phyloP scores from a whole-genome alignment of 2,329 filamentous ascomycete species.

The Sporothrix brunneoviolacea region DNA sequence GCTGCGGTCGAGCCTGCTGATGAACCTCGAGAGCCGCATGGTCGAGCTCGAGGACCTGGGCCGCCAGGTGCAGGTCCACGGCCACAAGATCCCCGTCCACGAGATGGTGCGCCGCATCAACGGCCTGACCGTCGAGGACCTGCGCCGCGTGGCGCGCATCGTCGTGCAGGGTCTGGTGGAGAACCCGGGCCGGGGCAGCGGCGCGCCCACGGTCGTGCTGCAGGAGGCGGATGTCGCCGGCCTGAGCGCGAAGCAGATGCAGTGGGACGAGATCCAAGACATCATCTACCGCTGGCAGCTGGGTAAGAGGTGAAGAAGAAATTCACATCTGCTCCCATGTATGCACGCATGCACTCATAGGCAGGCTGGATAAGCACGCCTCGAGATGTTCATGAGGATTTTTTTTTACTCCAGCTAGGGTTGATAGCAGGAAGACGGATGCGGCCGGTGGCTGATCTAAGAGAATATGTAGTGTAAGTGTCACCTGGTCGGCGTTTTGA shows the following conservation, averaged over 20 bases:
- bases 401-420: too few relatives aligned
- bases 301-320: constrained; percentile 47
- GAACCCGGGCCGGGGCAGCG: constrained; percentile 72
- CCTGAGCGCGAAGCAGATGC: constrained; percentile 59
- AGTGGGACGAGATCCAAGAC: constrained; percentile 87
- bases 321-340: not conserved
- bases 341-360: too few relatives aligned
- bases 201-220: constrained; percentile 86
- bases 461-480: too few relatives aligned
- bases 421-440: too few relatives aligned
- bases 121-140: constrained; percentile 67
- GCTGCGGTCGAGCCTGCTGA: constrained; percentile 78
- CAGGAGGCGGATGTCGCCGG: constrained; percentile 80
- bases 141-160: constrained; percentile 70
- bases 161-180: constrained; percentile 71
- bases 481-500: too few relatives aligned
- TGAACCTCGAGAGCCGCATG: constrained; percentile 97
- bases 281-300: constrained; percentile 78
- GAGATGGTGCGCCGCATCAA: constrained; percentile 93
- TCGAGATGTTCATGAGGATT: too few relatives aligned
- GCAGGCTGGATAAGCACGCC: too few relatives aligned
- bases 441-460: too few relatives aligned
- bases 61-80: constrained; percentile 93
- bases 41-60: constrained; percentile 95
- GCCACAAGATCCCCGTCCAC: constrained; percentile 79